These are phyloP conservation scores for Stephania cephalantha DNA, from an alignment of 164 flowering plant species.

Conservation along the genomic window DNA sequence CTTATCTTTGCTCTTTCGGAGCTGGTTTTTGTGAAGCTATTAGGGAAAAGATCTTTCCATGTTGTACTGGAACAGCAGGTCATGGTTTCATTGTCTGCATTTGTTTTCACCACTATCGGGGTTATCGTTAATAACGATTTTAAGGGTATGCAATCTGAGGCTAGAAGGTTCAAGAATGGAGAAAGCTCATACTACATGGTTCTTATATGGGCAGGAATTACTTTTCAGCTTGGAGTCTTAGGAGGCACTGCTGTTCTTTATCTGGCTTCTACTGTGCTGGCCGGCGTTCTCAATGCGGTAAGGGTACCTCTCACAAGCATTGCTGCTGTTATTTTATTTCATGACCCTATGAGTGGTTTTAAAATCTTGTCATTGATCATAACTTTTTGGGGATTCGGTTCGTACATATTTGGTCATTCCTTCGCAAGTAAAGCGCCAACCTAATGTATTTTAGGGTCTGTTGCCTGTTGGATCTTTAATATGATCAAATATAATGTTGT, in stretches of 20 bases:
- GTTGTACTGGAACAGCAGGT: slow-evolving; percentile 94
- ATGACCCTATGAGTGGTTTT: slow-evolving; percentile 87
- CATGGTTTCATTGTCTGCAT: slow-evolving; percentile 73
- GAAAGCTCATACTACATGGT: slow-evolving; percentile 48
- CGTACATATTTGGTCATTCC: slow-evolving; percentile 59
- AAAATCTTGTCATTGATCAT: slow-evolving; percentile 78
- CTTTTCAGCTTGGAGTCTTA: slow-evolving; percentile 76
- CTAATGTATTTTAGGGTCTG: neutral
- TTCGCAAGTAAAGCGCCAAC: slow-evolving; percentile 24
- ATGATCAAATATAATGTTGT: neutral
- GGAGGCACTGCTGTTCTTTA: slow-evolving; percentile 71
- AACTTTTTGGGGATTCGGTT: slow-evolving; percentile 85
- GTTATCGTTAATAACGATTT: slow-evolving; percentile 53
- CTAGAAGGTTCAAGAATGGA: slow-evolving; percentile 57
- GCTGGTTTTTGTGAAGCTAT: slow-evolving; percentile 56
- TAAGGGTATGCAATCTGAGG: slow-evolving; percentile 56
- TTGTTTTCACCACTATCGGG: slow-evolving; percentile 69
- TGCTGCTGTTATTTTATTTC: slow-evolving; percentile 67
- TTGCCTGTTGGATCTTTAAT: neutral
- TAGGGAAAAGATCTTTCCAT: slow-evolving; percentile 76
- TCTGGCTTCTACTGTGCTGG: slow-evolving; percentile 72
- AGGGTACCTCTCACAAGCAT: slow-evolving; percentile 86
- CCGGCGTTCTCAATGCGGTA: slow-evolving; percentile 81
- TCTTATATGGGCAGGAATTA: slow-evolving; percentile 66
- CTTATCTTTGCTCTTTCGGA: slow-evolving; percentile 91